Base-by-base conservation (phyloP, 2,329 filamentous ascomycete genomes). In the Coniochaeta ligniaria region DNA sequence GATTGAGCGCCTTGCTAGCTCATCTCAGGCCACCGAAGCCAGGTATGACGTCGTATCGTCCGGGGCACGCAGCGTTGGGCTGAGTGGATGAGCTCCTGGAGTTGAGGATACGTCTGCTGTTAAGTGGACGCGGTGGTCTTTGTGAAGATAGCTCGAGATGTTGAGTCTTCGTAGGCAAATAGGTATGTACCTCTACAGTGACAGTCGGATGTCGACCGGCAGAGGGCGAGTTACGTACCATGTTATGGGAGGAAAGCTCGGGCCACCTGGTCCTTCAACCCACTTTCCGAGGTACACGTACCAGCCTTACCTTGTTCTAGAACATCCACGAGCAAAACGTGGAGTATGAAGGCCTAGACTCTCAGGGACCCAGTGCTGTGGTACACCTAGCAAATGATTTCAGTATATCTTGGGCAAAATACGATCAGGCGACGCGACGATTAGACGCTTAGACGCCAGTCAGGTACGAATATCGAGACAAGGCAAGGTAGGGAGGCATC, bases 1-100 rank as follows among this genome's bases (percentile, higher is more conserved):
- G 22, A 38, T 36, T 36, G 35, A 57, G 47, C 47, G 47, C 8
- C 22, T 61, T 65, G 20, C 57, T 60, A 36, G 31, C 33, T 59
- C 31, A 59, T 59, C 22, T 52, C 58, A 59, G 31, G 47, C 47
- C 47, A 22, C 22, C 36, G 43, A 59, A 52, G 47, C 47, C 47
- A 22, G 12, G 22, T 52, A 52, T 52, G 47, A 52, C 47, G 47
- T 52, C 47, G 47, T 52, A 8, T 28, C 22, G 47, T 11, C 7
- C 47, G 47, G 14, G 24, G 24, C 14, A 52, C 22, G 22, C 47
- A 6, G 24, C 47, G 9, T 31, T 17, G 47, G 3, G 24, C 24
- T 12, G 26, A 6, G 20, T 7, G 14, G 14, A 47, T 17, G 11
- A 31, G 26, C 24, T 17, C n/a, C 17, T 47, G 2, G 24, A 52